These are phyloP conservation scores for Apiotrichum gracile DNA, from an alignment of 1,284 basidiomycete species.

Conservation along the genomic window DNA sequence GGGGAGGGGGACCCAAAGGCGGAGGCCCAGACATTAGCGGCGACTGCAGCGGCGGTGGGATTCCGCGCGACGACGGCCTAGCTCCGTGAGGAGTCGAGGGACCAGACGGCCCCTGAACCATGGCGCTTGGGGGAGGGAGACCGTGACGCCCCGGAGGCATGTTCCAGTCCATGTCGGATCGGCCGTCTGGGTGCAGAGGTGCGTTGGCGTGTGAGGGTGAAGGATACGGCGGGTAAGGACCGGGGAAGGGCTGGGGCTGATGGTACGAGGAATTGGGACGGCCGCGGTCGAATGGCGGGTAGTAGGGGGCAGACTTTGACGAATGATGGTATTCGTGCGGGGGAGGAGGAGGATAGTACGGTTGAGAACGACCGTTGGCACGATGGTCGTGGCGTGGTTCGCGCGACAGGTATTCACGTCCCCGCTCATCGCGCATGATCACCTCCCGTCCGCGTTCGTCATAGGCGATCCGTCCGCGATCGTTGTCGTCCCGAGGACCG, in stretches of 20 bases:
- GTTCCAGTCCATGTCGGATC: not conserved
- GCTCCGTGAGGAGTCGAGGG: not conserved
- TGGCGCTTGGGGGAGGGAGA: too few species aligned
- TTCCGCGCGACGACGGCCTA: not conserved
- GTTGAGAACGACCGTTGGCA: not conserved
- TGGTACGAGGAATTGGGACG: not conserved
- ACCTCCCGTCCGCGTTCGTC: not conserved
- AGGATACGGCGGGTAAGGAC: not conserved
- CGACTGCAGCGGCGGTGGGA: not conserved
- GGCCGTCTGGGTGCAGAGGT: not conserved
- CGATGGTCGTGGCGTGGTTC: not conserved
- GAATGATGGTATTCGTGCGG: not conserved
- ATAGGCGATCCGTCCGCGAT: not conserved
- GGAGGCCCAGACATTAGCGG: not conserved
- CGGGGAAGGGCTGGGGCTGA: not conserved
- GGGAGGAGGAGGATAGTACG: not conserved
- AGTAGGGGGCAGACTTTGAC: not conserved
- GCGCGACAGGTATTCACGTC: not conserved
- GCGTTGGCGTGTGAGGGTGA: not conserved
- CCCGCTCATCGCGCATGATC: not conserved
- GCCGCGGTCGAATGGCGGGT: not conserved
- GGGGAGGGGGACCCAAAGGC: not conserved
- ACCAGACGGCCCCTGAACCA: not conserved
- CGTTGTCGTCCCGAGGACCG: not conserved
- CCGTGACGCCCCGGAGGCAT: not conserved